phyloP scores from a whole-genome alignment of 352 stramenopile genomes.

The Phytophthora crassamura region DNA sequence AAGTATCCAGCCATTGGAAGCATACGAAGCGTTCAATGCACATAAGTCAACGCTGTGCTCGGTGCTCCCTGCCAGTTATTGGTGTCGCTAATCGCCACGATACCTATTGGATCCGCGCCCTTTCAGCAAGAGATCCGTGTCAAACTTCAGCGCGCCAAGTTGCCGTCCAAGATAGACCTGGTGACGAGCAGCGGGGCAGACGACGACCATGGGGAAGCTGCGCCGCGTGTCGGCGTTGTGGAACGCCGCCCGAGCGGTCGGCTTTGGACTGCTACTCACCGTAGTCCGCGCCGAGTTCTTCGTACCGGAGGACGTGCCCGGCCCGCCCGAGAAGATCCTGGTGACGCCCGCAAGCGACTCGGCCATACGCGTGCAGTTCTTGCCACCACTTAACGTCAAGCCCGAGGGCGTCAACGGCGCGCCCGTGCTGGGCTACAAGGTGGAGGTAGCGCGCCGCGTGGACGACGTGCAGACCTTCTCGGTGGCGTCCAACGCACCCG shows the following conservation, averaged over 20 bases:
- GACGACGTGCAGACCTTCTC: conserved; percentile 78
- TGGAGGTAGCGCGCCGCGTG: conserved; percentile 78
- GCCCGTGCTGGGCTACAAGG: conserved; percentile 79
- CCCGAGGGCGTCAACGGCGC: conserved; percentile 74
- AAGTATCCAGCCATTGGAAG: too few species aligned
- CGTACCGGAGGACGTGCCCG: conserved; percentile 63
- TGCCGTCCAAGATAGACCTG: not conserved
- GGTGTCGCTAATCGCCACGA: too few species aligned
- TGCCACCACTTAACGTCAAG: conserved; percentile 59
- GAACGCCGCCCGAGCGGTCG: not conserved
- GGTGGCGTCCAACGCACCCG: conserved; percentile 58
- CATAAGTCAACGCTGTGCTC: too few species aligned
- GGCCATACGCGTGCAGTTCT: conserved; percentile 67
- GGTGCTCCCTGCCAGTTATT: too few species aligned
- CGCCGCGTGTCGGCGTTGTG: not conserved
- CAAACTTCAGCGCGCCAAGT: not conserved
- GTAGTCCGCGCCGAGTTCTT: conserved; percentile 41
- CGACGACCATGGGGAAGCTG: not conserved
- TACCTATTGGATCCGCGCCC: too few species aligned
- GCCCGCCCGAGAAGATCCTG: conserved; percentile 58
- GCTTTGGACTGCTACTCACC: conserved; percentile 4
- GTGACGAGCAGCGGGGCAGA: not conserved
- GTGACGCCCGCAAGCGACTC: conserved; percentile 47
- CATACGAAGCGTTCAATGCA: too few species aligned
- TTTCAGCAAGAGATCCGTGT: too few species aligned